Evolutionary conservation across 345 rosid genomes (phyloP), one percentile per base, ranked within the genome.

Genomic region (Salix purpurea): DNA sequence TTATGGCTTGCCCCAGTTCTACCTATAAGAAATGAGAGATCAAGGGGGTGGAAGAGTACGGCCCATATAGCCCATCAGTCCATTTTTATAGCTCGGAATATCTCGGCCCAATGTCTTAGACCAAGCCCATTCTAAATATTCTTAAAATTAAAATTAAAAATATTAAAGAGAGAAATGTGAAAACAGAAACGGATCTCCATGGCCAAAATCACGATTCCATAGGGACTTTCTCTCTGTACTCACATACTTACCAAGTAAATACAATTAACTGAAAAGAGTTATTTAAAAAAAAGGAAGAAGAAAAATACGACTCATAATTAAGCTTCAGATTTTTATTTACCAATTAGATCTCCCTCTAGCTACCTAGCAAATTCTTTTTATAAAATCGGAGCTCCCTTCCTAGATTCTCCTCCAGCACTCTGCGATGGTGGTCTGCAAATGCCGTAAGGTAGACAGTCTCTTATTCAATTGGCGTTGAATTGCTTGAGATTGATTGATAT

Each of bases 401-500:
- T 28, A 66, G 37, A 34, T 14, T 66, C 24, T 1, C 40, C 40
- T 11, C 14, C 71, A 14, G 14, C 70, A 16, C 26, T 23, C 61
- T 64, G 76, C 76, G 72, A 80, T 80, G 83, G 83, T 80, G 77
- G 83, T 80, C 80, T 80, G 83, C 74, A 80, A 80, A 80, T 80
- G 83, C 56, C 83, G 80, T 46, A 80, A 80, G 83, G 83, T 80
- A 72, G 23, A 0, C 52, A 12, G 26, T 30, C 70, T 37, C 32
- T 69, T 60, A 74, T 74, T 73, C 56, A 40, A 44, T 52, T 60
- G 64, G 24, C 4, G 7, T 37, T 50, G 30, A 18, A 61, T 32
- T 60, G 73, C 1, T 14, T 39, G 28, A 3, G 28, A 40, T 54
- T 28, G 71, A 69, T 14, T 1, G 64, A n/a, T 7, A 2, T 14